Evolutionary conservation across 768 basidiomycete genomes (phyloP).

Genomic region (Agaricus sinodeliciosus): DNA sequence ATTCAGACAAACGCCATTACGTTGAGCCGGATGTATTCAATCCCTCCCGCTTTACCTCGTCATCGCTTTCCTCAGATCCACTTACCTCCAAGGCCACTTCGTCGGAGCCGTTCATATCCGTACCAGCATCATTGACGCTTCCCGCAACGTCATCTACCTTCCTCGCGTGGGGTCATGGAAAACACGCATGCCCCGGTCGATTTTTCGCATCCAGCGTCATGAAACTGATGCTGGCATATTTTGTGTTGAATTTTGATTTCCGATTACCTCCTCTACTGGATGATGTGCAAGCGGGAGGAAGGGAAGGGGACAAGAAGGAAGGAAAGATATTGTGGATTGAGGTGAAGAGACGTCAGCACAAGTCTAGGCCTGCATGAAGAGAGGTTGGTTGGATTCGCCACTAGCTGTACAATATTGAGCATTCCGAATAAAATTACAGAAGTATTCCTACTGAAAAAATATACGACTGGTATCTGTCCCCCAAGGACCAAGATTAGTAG

Average conservation of each 20-base stretch:
- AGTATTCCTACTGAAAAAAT: not conserved
- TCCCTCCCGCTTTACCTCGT: not conserved
- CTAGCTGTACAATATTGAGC: not conserved
- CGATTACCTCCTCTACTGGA: not conserved
- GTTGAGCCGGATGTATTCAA: not conserved
- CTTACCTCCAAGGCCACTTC: not conserved
- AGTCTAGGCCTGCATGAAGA: not conserved
- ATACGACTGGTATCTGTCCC: not conserved
- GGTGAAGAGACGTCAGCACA: not conserved
- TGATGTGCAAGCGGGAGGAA: not conserved
- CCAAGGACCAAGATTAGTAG: not conserved
- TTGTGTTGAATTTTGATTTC: conserved; percentile 7
- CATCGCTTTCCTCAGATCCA: not conserved
- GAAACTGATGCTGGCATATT: conserved; percentile 12
- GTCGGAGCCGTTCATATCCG: not conserved
- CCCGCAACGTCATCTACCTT: conserved; percentile 21
- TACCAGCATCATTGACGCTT: conserved; percentile 4
- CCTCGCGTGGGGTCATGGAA: conserved; percentile 30
- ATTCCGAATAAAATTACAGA: not conserved
- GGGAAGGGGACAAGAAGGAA: not conserved
- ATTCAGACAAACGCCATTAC: not conserved
- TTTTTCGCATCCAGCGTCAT: conserved; percentile 13
- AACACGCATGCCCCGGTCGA: conserved; percentile 24
- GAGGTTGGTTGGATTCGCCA: not conserved
- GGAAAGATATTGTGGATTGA: conserved; percentile 6